A percentile compares a stretch with the other conserved stretches of the same genome.
phyloP scores from a whole-genome alignment of 2,329 filamentous ascomycete species.

The Xylariaceae sp. region DNA sequence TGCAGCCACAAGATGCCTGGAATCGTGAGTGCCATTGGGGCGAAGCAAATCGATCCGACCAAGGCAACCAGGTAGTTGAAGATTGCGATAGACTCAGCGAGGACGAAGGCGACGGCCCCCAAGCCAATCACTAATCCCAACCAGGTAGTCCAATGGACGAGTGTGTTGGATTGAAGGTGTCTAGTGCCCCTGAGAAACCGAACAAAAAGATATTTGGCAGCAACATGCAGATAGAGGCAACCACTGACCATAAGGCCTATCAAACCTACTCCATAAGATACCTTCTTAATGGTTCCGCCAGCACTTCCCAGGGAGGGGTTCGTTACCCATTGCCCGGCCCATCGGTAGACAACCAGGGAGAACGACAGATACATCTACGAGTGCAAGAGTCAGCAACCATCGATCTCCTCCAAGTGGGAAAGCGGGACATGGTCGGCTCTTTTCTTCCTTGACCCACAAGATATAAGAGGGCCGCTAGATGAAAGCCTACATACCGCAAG shows the following conservation, averaged over 20 bases:
- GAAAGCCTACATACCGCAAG: conserved; percentile 23
- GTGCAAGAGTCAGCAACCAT: background rate
- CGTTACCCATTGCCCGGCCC: conserved; percentile 59
- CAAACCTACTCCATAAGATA: conserved; percentile 56
- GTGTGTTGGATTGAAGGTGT: background rate
- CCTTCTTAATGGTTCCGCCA: conserved; percentile 54
- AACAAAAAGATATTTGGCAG: conserved; percentile 31
- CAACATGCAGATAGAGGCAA: conserved; percentile 27
- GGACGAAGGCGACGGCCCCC: conserved; percentile 8
- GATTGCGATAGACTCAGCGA: conserved; percentile 11
- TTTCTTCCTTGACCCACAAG: too few species aligned
- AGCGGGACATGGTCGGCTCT: too few species aligned
- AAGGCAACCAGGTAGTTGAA: conserved; percentile 11
- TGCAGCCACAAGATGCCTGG: conserved; percentile 9
- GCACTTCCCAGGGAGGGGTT: conserved; percentile 59
- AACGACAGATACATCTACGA: conserved; percentile 49
- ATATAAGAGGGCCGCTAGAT: background rate
- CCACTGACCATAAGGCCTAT: conserved; percentile 46
- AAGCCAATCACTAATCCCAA: background rate
- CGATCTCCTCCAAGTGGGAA: too few species aligned
- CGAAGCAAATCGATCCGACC: conserved; percentile 10
- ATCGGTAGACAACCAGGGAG: conserved; percentile 56
- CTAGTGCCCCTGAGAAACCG: conserved; percentile 18
- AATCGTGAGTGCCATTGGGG: conserved; percentile 9
- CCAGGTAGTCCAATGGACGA: background rate